phyloP scores from a whole-genome alignment of 257 asterid species.

The Solanum chmielewskii region DNA sequence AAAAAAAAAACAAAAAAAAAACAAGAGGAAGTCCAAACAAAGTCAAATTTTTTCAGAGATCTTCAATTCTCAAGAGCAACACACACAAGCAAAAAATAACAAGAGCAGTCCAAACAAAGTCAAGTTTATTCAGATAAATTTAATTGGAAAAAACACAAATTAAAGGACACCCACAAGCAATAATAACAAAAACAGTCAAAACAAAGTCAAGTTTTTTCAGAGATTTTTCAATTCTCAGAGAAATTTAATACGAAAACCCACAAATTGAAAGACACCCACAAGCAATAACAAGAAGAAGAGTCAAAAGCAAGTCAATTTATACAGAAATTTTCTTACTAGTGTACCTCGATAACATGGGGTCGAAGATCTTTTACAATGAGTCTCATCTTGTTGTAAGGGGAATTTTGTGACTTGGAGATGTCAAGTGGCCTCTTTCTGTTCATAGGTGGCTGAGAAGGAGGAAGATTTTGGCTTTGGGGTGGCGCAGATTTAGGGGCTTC shows the following conservation, averaged over 20 bases:
- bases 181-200: background rate
- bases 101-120: background rate
- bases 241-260: background rate
- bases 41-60: background rate
- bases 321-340: background rate
- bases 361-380: conserved; percentile 57
- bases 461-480: background rate
- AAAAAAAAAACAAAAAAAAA: background rate
- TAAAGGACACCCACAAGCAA: background rate
- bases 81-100: background rate
- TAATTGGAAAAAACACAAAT: background rate
- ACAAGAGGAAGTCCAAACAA: background rate
- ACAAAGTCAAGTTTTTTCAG: background rate
- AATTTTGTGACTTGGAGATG: conserved; percentile 17
- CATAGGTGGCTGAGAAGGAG: background rate
- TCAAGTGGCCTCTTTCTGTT: conserved; percentile 55
- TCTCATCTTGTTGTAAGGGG: conserved; percentile 66
- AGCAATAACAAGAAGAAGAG: background rate
- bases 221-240: background rate
- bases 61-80: background rate
- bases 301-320: background rate
- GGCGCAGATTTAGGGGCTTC: conserved; percentile 13
- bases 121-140: background rate
- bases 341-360: conserved; percentile 72
- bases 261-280: background rate